phyloP scores from a whole-genome alignment of 73 alveolate genomes.

The Paraurostyla sp. region DNA sequence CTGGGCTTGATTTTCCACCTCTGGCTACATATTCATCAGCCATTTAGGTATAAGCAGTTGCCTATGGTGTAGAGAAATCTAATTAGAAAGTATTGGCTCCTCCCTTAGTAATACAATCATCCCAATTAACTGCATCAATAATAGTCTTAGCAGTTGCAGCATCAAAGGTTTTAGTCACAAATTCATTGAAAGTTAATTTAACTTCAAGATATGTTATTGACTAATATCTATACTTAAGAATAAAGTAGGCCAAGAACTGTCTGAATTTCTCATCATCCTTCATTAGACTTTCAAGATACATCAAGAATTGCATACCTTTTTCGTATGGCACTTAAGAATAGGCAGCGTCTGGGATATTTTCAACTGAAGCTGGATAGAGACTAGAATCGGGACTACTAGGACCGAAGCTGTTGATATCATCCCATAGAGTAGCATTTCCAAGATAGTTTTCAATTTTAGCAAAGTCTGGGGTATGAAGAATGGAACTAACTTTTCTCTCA shows the following conservation, averaged over 20 bases:
- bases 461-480: conserved; percentile 63
- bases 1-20: conserved; percentile 55
- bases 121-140: conserved; percentile 85
- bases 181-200: not conserved
- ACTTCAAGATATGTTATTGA: conserved; percentile 68
- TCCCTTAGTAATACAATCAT: conserved; percentile 82
- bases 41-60: not conserved
- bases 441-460: conserved; percentile 73
- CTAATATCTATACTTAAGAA: conserved; percentile 58
- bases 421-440: conserved; percentile 69
- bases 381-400: conserved; percentile 69
- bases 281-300: conserved; percentile 86
- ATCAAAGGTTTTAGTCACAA: not conserved
- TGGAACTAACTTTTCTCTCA: conserved; percentile 78
- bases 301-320: conserved; percentile 94
- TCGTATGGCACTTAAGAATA: conserved; percentile 97
- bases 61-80: not conserved
- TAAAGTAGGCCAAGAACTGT: conserved; percentile 76
- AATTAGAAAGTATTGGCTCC: conserved; percentile 84
- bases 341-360: conserved; percentile 97
- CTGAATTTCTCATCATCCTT: conserved; percentile 52
- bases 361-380: conserved; percentile 73
- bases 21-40: conserved; percentile 65
- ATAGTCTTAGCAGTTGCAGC: conserved; percentile 8
- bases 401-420: conserved; percentile 79